Conservation (phyloP, 805 yeast genomes). For the Saturnispora hagleri region DNA sequence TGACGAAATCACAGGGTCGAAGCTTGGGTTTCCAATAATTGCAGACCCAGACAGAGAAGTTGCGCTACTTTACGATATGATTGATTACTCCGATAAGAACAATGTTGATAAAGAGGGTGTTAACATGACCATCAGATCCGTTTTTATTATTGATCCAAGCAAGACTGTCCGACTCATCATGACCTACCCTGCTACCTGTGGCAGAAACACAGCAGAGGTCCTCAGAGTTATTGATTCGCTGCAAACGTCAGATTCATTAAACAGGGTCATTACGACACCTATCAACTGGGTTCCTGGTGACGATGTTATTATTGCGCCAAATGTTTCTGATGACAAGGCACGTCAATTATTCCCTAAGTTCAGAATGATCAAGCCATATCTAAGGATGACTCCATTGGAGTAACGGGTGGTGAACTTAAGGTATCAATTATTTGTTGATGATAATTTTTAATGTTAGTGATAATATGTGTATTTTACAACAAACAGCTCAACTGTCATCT, state of each 20-base stretch:
- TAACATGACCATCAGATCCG: slow-evolving; percentile 63
- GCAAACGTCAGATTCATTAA: slow-evolving; percentile 46
- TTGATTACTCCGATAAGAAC: slow-evolving; percentile 59
- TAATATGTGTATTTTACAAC: background rate
- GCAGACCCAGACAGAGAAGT: slow-evolving; percentile 57
- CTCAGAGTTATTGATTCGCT: slow-evolving; percentile 62
- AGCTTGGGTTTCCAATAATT: slow-evolving; percentile 55
- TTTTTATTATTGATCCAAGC: slow-evolving; percentile 59
- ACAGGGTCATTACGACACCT: slow-evolving; percentile 55
- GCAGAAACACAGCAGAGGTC: slow-evolving; percentile 69
- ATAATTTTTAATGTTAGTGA: background rate
- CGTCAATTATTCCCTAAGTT: slow-evolving; percentile 52
- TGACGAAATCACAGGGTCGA: slow-evolving; percentile 53
- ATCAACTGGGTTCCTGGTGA: slow-evolving; percentile 63
- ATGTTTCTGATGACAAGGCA: slow-evolving; percentile 52
- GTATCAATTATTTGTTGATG: no score
- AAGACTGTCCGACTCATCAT: slow-evolving; percentile 54
- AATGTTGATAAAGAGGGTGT: slow-evolving; percentile 57
- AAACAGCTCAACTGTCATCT: background rate
- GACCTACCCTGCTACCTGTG: slow-evolving; percentile 66
- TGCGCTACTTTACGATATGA: slow-evolving; percentile 58
- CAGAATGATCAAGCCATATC: slow-evolving; percentile 52
- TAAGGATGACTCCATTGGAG: slow-evolving; percentile 42
- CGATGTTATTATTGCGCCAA: slow-evolving; percentile 65
- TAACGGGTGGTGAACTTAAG: background rate